Conservation (phyloP, 306 rosid species). For the Phaseolus lunatus region DNA sequence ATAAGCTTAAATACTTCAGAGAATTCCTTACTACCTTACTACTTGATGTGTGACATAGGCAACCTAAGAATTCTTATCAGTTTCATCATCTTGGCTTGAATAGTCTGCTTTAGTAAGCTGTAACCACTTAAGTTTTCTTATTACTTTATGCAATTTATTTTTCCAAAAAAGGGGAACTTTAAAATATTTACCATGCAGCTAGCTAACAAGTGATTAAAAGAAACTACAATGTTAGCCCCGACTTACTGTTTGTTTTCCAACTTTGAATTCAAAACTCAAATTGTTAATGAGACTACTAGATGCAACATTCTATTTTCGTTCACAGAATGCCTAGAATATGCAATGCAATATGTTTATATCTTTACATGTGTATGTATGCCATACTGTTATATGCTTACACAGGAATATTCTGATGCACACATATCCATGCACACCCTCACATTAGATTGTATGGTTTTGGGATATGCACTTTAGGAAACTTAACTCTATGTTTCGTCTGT, state of each 20-base stretch:
- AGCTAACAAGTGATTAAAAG: not conserved
- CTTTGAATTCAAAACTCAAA: conserved; percentile 8
- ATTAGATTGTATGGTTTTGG: not conserved
- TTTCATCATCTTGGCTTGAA: not conserved
- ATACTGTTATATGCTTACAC: not conserved
- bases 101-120: not conserved
- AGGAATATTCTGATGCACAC: not conserved
- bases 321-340: not conserved
- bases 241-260: not conserved
- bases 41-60: too few relatives aligned
- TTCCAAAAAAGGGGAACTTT: not conserved
- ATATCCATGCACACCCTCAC: not conserved
- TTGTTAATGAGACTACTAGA: not conserved
- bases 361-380: not conserved
- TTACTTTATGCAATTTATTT: not conserved
- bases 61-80: too few relatives aligned
- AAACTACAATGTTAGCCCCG: conserved; percentile 1
- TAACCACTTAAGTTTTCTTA: not conserved
- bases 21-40: too few relatives aligned
- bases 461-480: not conserved
- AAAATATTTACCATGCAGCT: not conserved
- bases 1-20: too few relatives aligned
- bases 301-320: not conserved
- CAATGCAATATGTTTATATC: not conserved
- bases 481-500: not conserved